phyloP scores from a whole-genome alignment of 192 early-diverging fungal genomes.

The Mortierella claussenii region DNA sequence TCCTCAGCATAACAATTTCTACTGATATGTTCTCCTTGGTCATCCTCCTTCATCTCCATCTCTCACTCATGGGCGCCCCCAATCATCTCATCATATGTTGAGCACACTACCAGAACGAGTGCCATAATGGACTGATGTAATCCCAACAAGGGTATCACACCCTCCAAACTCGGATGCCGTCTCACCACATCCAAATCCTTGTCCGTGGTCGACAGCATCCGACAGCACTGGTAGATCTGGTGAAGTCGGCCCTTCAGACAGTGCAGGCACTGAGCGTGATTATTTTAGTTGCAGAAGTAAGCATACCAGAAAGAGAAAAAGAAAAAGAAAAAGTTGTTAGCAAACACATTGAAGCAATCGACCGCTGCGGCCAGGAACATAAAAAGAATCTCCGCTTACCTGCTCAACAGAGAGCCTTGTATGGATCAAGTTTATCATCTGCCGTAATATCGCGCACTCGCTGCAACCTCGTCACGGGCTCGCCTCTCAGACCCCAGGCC shows the following conservation, averaged over 20 bases:
- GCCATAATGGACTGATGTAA: conserved; percentile 49
- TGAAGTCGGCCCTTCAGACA: conserved; percentile 61
- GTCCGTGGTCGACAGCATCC: conserved; percentile 8
- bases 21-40: too few species aligned
- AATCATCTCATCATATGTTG: conserved; percentile 45
- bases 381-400: too few species aligned
- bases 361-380: too few species aligned
- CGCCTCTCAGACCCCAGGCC: conserved; percentile 22
- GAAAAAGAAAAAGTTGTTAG: too few species aligned
- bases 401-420: conserved; percentile 55
- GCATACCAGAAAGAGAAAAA: too few species aligned
- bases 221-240: conserved; percentile 31
- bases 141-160: conserved; percentile 26
- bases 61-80: conserved; percentile 3
- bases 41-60: too few species aligned
- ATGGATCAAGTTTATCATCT: conserved; percentile 26
- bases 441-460: conserved; percentile 21
- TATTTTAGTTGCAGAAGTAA: too few species aligned
- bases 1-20: too few species aligned
- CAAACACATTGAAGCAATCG: too few species aligned
- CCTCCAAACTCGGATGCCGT: conserved; percentile 9
- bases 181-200: conserved; percentile 27
- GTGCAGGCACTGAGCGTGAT: conserved; percentile 56
- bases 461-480: conserved; percentile 20
- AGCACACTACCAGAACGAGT: conserved; percentile 30